These are phyloP conservation scores for Penicillium dipodomyicola DNA, from an alignment of 495 filamentous ascomycete genomes.

Conservation along the genomic window DNA sequence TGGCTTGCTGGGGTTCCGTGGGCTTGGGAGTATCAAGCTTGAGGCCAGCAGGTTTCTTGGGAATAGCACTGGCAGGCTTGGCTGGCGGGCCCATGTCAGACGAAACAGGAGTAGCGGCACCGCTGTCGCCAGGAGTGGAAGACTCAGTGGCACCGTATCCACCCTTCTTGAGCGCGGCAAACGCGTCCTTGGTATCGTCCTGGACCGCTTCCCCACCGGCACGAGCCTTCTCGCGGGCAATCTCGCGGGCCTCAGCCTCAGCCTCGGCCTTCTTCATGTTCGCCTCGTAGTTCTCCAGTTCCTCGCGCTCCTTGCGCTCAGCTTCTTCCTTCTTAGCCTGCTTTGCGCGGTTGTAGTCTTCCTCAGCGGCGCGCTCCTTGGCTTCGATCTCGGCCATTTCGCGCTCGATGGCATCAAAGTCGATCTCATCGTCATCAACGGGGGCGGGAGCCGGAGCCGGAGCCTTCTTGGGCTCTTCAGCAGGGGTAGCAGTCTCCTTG, in stretches of 20 bases:
- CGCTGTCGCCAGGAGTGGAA: constrained; percentile 53
- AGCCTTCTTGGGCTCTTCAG: constrained; percentile 47
- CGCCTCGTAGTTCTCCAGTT: constrained; percentile 45
- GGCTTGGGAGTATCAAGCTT: constrained; percentile 80
- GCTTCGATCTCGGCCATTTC: constrained; percentile 56
- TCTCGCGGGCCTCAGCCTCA: constrained; percentile 56
- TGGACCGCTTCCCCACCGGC: constrained; percentile 38
- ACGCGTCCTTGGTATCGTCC: constrained; percentile 45
- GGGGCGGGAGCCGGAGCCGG: constrained; percentile 32
- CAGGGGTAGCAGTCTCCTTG: constrained; percentile 13
- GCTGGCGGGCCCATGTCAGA: constrained; percentile 55
- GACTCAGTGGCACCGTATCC: constrained; percentile 45
- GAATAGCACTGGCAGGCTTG: constrained; percentile 53
- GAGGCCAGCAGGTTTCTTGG: constrained; percentile 73
- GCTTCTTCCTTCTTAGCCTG: constrained; percentile 60
- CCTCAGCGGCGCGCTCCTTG: constrained; percentile 58
- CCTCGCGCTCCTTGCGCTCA: constrained; percentile 58
- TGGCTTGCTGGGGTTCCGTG: constrained; percentile 85
- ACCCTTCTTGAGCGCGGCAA: constrained; percentile 57
- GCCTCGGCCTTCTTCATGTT: constrained; percentile 57
- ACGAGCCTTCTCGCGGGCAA: constrained; percentile 47
- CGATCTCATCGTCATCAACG: constrained; percentile 47
- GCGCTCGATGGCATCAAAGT: constrained; percentile 51
- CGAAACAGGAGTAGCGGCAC: constrained; percentile 54
- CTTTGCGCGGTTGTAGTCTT: constrained; percentile 58